A percentile compares a stretch with the other conserved stretches of the same genome.
These are phyloP conservation scores for Komagataea norvegica DNA, from an alignment of 1,139 yeast genomes.

Conservation along the genomic window DNA sequence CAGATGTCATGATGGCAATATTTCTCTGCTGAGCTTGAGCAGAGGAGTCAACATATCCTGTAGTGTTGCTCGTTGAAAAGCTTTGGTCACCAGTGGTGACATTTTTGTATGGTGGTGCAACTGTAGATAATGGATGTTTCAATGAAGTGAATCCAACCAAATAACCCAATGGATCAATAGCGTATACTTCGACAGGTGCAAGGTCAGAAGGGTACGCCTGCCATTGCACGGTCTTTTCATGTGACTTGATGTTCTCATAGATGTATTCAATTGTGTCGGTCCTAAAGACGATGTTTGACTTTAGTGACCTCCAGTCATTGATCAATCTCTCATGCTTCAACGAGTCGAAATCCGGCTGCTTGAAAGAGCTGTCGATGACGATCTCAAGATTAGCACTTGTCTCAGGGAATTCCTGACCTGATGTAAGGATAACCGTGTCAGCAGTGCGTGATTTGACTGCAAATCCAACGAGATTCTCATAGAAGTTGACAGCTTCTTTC, in stretches of 20 bases:
- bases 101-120: constrained; percentile 36
- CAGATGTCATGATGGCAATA: constrained; percentile 95
- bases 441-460: constrained; percentile 29
- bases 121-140: constrained; percentile 51
- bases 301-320: constrained; percentile 35
- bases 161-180: constrained; percentile 64
- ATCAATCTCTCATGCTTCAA: constrained; percentile 14
- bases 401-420: constrained; percentile 32
- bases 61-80: constrained; percentile 11
- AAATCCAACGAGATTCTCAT: constrained; percentile 43
- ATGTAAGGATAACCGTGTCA: constrained; percentile 31
- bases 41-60: constrained; percentile 16
- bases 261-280: constrained; percentile 27
- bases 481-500: constrained; percentile 41
- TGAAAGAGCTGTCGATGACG: constrained; percentile 13
- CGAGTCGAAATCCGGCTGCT: constrained; percentile 13
- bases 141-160: constrained; percentile 63
- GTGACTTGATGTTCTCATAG: constrained; percentile 27
- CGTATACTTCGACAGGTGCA: constrained; percentile 63
- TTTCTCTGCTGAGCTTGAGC: constrained; percentile 45
- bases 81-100: constrained; percentile 13
- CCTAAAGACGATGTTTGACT: constrained; percentile 31
- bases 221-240: constrained; percentile 19
- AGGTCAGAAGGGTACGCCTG: constrained; percentile 55
- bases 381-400: constrained; percentile 29